Base-by-base conservation (phyloP, 2,329 filamentous ascomycete species). In the Aspergillus texensis region DNA sequence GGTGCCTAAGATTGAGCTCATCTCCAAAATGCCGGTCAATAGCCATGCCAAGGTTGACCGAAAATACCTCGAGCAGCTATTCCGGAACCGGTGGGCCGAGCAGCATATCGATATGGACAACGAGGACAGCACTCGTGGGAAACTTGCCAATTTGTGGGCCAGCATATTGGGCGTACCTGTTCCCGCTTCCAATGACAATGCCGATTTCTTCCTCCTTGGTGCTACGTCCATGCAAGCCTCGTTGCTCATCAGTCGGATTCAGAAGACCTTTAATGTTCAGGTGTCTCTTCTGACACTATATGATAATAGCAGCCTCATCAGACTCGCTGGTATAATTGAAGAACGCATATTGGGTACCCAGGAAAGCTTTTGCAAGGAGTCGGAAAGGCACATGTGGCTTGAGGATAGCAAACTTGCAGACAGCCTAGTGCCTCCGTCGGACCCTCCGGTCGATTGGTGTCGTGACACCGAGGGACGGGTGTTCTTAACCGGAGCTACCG, bases 401-500 rank as follows among this genome's bases (percentile, higher is more conserved):
- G 48, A 52, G 6, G 48, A 52, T 32, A 52, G 48, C 28, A 52
- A 52, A 19, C 28, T 52, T n/a, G 48, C 28, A 6, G 48, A 52
- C 28, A 52, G 19, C 48, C n/a, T 52, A 12, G 48, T 32, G 21
- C 28, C 28, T 8, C 48, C 5, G 43, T 6, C 65, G 68, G 48
- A 70, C 5, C 48, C 24, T 28, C n/a, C 57, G 8, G 60, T 63
- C n/a, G 60, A 69, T 34, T 71, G 70, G 68, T 55, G 62, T 19
- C 26, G 61, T n/a, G 62, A 66, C n/a, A 66, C 63, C 9, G 70
- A 72, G 50, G 72, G 71, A 3, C 66, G 66, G 1, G 83, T 94
- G 1, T 90, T 96, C 73, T 78, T 96, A 6, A 96, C 92, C 1
- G 92, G 93, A 30, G 91, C 91, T 3, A 96, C 92, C 1, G 92